Evolutionary conservation across 106 monocot species (phyloP).

Genomic region (Ottelia alismoides): DNA sequence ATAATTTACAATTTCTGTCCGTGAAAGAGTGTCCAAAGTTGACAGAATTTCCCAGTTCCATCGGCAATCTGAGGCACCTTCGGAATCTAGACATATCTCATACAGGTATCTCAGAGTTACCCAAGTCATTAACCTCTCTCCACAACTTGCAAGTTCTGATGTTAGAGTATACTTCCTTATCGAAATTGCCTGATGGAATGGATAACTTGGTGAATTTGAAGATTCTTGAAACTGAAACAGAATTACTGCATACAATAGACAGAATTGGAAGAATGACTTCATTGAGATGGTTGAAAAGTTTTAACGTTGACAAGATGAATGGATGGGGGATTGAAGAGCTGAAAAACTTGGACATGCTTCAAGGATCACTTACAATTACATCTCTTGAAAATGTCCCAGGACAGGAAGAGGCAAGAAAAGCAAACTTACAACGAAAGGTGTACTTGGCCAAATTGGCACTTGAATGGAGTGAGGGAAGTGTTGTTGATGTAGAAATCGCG

Average conservation of each 20-base stretch:
- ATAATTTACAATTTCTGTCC: constrained; percentile 1
- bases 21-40: not conserved
- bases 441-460: constrained; percentile 1
- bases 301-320: not conserved
- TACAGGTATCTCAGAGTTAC: constrained; percentile 4
- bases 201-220: constrained; percentile 11
- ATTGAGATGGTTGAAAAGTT: not conserved
- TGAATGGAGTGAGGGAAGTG: not conserved
- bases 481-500: too few relatives aligned
- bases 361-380: not conserved
- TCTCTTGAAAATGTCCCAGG: constrained; percentile 17
- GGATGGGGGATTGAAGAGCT: constrained; percentile 14
- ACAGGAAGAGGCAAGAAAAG: constrained; percentile 8
- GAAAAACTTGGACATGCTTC: constrained; percentile 12
- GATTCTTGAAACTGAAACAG: not conserved
- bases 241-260: not conserved
- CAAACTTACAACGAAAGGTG: constrained; percentile 10
- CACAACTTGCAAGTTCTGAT: not conserved
- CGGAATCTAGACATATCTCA: constrained; percentile 9
- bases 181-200: constrained; percentile 5
- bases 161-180: not conserved
- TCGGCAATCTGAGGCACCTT: constrained; percentile 12
- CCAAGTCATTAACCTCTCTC: constrained; percentile 7
- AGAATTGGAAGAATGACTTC: constrained; percentile 12
- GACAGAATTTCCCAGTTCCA: constrained; percentile 2